A percentile compares a stretch with the other conserved stretches of the same genome.
Evolutionary conservation across 768 basidiomycete genomes (phyloP).

Genomic region (Boletus rubescentipes): DNA sequence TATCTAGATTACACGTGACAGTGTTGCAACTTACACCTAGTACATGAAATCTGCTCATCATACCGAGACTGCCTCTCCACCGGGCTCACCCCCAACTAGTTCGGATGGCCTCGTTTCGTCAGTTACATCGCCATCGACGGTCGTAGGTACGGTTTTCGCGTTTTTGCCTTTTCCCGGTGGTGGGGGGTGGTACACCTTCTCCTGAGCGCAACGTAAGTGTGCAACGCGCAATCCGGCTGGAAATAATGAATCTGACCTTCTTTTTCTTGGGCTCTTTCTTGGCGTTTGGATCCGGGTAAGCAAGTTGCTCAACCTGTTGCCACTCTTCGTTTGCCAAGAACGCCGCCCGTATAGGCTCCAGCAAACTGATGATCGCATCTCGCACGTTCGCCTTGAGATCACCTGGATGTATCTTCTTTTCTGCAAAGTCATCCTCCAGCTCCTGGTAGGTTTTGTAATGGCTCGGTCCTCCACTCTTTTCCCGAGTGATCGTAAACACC

Average conservation of each 20-base stretch:
- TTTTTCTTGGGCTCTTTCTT: conserved; percentile 64
- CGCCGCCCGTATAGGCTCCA: conserved; percentile 78
- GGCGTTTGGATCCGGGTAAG: conserved; percentile 79
- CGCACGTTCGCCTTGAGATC: conserved; percentile 84
- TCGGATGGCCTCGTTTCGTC: not conserved
- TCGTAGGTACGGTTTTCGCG: conserved; percentile 3
- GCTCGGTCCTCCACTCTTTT: conserved; percentile 69
- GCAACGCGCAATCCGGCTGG: not conserved
- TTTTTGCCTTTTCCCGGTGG: conserved; percentile 79
- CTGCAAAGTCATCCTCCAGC: conserved; percentile 72
- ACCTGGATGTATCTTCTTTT: conserved; percentile 79
- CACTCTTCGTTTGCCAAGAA: conserved; percentile 81
- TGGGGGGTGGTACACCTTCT: conserved; percentile 81
- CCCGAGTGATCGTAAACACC: conserved; percentile 75
- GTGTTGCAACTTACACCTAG: not conserved
- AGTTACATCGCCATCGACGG: conserved; percentile 7
- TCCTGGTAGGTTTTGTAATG: conserved; percentile 71
- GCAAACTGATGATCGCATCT: conserved; percentile 67
- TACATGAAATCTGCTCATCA: not conserved
- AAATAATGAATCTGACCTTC: conserved; percentile 35
- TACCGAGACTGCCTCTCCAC: conserved; percentile 9
- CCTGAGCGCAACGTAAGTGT: conserved; percentile 38
- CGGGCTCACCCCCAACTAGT: not conserved
- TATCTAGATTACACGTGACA: not conserved
- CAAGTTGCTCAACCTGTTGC: conserved; percentile 70